A percentile compares a stretch with the other conserved stretches of the same genome.
These are phyloP conservation scores for Psilocybe azurescens DNA, from an alignment of 768 basidiomycete species.

Conservation along the genomic window DNA sequence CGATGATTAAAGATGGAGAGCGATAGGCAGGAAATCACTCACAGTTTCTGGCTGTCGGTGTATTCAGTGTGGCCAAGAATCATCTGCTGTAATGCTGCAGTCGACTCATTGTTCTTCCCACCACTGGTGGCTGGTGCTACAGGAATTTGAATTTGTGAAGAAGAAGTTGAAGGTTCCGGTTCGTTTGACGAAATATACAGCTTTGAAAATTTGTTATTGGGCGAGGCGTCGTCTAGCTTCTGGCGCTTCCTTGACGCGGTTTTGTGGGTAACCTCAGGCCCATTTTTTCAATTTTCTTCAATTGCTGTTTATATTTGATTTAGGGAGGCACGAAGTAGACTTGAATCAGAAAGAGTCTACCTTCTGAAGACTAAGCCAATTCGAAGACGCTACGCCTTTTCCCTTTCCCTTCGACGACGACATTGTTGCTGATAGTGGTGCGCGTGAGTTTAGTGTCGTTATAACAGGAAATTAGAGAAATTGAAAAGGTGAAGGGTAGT, in stretches of 20 bases:
- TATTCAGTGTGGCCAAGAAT: constrained; percentile 51
- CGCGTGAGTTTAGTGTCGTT: no score
- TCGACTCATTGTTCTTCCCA: constrained; percentile 54
- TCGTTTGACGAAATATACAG: constrained; percentile 15
- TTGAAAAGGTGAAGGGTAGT: no score
- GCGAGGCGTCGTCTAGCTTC: constrained; percentile 28
- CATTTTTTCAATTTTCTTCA: constrained; percentile 17
- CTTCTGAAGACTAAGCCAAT: constrained; percentile 64
- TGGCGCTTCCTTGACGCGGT: constrained; percentile 27
- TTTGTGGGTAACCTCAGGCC: neutral
- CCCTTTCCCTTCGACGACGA: neutral
- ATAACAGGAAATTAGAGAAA: no score
- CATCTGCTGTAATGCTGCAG: constrained; percentile 54
- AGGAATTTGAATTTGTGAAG: constrained; percentile 7
- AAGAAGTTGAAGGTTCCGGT: neutral
- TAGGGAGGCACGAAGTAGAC: neutral
- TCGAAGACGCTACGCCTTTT: constrained; percentile 47
- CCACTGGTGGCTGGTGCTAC: neutral
- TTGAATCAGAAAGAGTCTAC: constrained; percentile 33
- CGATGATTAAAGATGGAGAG: neutral
- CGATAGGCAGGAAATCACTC: constrained; percentile 33
- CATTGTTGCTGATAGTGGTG: neutral
- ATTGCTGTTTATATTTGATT: neutral
- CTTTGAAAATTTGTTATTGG: constrained; percentile 2
- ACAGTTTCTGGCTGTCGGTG: constrained; percentile 48